Base-by-base conservation (phyloP, 2,329 filamentous ascomycete species). In the Trichoderma gracile region DNA sequence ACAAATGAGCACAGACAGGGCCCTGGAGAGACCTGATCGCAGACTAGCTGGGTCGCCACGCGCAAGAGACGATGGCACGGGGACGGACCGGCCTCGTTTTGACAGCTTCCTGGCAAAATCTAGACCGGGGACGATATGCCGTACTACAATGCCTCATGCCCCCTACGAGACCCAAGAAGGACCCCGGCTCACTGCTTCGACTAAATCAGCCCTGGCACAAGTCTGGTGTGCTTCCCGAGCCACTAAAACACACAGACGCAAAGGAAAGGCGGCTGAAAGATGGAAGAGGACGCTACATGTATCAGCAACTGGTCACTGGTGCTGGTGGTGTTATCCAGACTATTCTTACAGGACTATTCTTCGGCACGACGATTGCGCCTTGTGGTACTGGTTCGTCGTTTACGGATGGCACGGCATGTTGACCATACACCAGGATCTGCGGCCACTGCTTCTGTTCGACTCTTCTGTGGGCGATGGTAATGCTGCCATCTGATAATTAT, bases 21-120 rank as follows among this genome's bases (percentile, higher is more conserved):
- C 56, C 17, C 27, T 17, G 23, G 10, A 19, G 5, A 25, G 21
- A 50, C 33, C 45, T 59, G 45, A 50, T 50, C 56, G 45, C 45
- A 21, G 56, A 42, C 45, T 59, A 53, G 58, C 58, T 61, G 47
- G 58, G 33, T 38, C 47, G 47, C 58, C 47, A 61, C 45, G 56
- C 57, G 57, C 57, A 38, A 27, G 58, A 61, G 54, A 19, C 30
- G 38, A 61, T 53, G 47, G 40, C 43, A 53, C 30, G 25, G 47
- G 40, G 45, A 61, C 30, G 25, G 47, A 53, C 58, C 58, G 58
- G 47, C 38, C 38, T 52, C 47, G 38, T 33, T 45, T 45, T 61
- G 58, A 61, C 58, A 50, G 56, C 45, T 59, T 59, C 40, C 50
- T 15, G 50, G 50, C n/a, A 43, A 17, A 7, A 43, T 14, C 33